Evolutionary conservation across 192 early-diverging fungal species (phyloP), one percentile per base, ranked within the genome.

Genomic region (Rhizoclosmatium globosum): DNA sequence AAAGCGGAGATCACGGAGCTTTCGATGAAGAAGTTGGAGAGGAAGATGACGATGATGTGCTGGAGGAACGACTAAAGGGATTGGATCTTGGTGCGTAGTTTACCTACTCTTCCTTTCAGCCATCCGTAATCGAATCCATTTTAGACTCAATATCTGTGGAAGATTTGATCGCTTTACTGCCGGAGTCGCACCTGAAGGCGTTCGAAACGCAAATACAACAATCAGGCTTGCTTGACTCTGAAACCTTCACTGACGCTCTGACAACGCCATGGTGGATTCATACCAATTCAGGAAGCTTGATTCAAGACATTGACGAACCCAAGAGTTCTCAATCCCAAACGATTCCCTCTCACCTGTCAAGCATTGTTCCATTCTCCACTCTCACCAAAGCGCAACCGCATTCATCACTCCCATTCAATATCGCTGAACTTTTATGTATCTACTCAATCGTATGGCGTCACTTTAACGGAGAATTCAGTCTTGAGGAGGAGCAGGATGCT

Each of bases 61-160:
- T 66, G 7, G 72, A 23, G 31, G 64, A 64, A n/a, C 57, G 60
- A 44, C 42, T 76, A 31, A 4, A n/a, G 31, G 74, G 47, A 9
- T 19, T 76, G 9, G 74, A 76, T 47, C 42, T 76, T 66, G 74
- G 74, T 76, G 64, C 23, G 74, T 44, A 56, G n/a, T 23, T 53
- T 17, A 31, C 31, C 31, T 31, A 31, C 31, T 31, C 31, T 31
- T 31, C 31, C 31, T 31, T 31, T 31, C 0, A 31, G 31, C 31
- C 31, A 31, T 31, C 31, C 0, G 31, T 31, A 31, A 31, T 31
- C 31, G 31, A 31, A 31, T 31, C 31, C 31, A 31, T 31, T 31
- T 0, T 31, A 31, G 31, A 31, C 31, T 31, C 31, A 31, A 57
- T 72, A 4, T 9, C 47, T 50, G 9, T 42, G 2, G 73, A 75